phyloP scores from a whole-genome alignment of 331 rosid species.

The Rhamnella rubrinervis region DNA sequence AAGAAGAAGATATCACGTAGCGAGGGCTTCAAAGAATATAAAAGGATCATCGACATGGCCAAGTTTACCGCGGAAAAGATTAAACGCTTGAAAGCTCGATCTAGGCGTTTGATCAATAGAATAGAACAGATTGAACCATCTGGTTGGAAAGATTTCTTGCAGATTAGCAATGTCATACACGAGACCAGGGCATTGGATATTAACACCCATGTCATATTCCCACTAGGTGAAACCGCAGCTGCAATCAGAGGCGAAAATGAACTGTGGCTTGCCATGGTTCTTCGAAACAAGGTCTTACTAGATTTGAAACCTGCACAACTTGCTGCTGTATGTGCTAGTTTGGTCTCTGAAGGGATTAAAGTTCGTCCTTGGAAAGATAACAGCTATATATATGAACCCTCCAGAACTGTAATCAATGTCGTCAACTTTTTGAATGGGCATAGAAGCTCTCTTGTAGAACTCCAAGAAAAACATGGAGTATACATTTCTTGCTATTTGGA shows the following conservation, averaged over 20 bases:
- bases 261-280: constrained; percentile 96
- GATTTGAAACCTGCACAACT: constrained; percentile 79
- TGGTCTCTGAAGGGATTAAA: constrained; percentile 92
- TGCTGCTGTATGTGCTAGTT: constrained; percentile 74
- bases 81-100: constrained; percentile 65
- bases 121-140: constrained; percentile 95
- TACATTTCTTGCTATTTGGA: constrained; percentile 66
- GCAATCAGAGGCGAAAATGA: constrained; percentile 97
- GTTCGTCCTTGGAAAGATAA: constrained; percentile 77
- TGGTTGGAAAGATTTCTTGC: constrained; percentile 97
- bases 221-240: constrained; percentile 90
- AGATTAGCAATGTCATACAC: constrained; percentile 89
- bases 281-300: constrained; percentile 66
- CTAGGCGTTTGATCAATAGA: constrained; percentile 68
- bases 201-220: constrained; percentile 69
- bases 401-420: constrained; percentile 50
- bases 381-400: constrained; percentile 71
- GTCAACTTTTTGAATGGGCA: constrained; percentile 60
- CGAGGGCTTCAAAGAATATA: constrained; percentile 81
- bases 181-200: constrained; percentile 80
- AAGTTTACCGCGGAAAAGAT: constrained; percentile 74
- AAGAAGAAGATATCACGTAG: constrained; percentile 81
- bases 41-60: constrained; percentile 59
- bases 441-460: constrained; percentile 44
- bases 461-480: constrained; percentile 85